Percentiles rank a stretch among this genome's conserved stretches.
Conservation (phyloP, 2,329 filamentous ascomycete genomes). For the Aspergillus sp. region DNA sequence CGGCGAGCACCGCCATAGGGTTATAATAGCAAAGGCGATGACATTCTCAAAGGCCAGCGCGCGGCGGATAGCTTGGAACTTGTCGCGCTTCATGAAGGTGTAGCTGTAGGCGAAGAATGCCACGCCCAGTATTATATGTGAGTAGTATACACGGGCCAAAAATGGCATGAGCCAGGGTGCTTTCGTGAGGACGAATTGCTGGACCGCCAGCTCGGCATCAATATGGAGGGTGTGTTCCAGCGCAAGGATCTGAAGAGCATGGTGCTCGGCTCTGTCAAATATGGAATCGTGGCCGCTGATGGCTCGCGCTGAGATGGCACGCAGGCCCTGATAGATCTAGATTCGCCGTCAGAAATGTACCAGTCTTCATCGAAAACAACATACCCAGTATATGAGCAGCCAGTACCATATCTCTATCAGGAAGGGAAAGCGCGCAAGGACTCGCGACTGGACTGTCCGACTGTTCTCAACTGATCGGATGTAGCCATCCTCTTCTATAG, state of each 20-base stretch:
- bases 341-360: neutral
- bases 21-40: conserved; percentile 51
- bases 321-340: conserved; percentile 45
- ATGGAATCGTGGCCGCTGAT: conserved; percentile 42
- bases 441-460: conserved; percentile 19
- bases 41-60: conserved; percentile 51
- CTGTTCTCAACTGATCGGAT: conserved; percentile 2
- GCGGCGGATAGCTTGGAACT: conserved; percentile 46
- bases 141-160: conserved; percentile 48
- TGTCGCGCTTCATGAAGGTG: conserved; percentile 42
- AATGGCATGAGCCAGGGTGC: conserved; percentile 39
- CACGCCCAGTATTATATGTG: conserved; percentile 48
- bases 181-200: conserved; percentile 40
- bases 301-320: conserved; percentile 43
- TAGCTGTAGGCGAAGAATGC: conserved; percentile 51
- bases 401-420: conserved; percentile 36
- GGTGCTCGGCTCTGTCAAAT: conserved; percentile 39
- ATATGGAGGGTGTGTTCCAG: conserved; percentile 41
- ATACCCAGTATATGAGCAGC: conserved; percentile 34
- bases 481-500: neutral
- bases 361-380: neutral
- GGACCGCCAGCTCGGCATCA: conserved; percentile 43
- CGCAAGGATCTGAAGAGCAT: conserved; percentile 43
- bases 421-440: conserved; percentile 30
- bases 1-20: conserved; percentile 50